A percentile compares a stretch with the other conserved stretches of the same genome.
Conservation (phyloP, 1,284 basidiomycete genomes). For the Inonotus hispidus region DNA sequence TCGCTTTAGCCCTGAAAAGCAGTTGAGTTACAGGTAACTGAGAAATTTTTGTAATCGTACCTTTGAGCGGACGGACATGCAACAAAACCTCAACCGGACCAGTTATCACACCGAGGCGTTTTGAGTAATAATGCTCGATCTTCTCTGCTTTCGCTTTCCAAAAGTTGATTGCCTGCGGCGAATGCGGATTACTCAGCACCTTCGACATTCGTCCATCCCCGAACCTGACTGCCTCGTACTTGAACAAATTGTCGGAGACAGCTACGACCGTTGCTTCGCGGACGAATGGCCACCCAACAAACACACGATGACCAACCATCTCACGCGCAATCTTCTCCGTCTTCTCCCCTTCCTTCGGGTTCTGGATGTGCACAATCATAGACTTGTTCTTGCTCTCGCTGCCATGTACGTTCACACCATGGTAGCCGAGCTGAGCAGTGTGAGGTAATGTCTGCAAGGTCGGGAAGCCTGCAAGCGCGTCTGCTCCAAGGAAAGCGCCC, state of each 20-base stretch:
- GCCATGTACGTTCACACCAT: slow-evolving; percentile 93
- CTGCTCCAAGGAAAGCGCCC: slow-evolving; percentile 82
- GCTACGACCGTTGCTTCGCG: slow-evolving; percentile 86
- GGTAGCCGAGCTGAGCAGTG: slow-evolving; percentile 71
- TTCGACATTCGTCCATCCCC: slow-evolving; percentile 49
- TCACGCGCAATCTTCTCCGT: slow-evolving; percentile 69
- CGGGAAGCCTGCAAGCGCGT: slow-evolving; percentile 93
- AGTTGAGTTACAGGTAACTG: neutral
- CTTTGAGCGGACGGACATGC: slow-evolving; percentile 84
- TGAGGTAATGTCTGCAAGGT: slow-evolving; percentile 88
- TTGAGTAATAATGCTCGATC: slow-evolving; percentile 85
- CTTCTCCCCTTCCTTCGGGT: slow-evolving; percentile 64
- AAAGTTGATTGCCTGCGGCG: slow-evolving; percentile 53
- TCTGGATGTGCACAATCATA: slow-evolving; percentile 85
- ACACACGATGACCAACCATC: slow-evolving; percentile 76
- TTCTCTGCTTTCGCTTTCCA: slow-evolving; percentile 79
- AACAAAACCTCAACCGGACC: slow-evolving; percentile 77
- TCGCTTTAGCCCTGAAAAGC: slow-evolving; percentile 69
- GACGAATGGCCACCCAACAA: slow-evolving; percentile 91
- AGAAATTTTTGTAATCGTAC: slow-evolving; percentile 35
- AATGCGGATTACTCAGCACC: slow-evolving; percentile 70
- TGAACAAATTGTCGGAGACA: slow-evolving; percentile 85
- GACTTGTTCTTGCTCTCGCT: slow-evolving; percentile 87
- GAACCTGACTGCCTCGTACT: slow-evolving; percentile 69
- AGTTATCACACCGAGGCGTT: slow-evolving; percentile 82